Percentiles rank a stretch among this genome's conserved stretches.
Conservation (phyloP, 2,329 filamentous ascomycete species). For the Plenodomus tracheiphilus region DNA sequence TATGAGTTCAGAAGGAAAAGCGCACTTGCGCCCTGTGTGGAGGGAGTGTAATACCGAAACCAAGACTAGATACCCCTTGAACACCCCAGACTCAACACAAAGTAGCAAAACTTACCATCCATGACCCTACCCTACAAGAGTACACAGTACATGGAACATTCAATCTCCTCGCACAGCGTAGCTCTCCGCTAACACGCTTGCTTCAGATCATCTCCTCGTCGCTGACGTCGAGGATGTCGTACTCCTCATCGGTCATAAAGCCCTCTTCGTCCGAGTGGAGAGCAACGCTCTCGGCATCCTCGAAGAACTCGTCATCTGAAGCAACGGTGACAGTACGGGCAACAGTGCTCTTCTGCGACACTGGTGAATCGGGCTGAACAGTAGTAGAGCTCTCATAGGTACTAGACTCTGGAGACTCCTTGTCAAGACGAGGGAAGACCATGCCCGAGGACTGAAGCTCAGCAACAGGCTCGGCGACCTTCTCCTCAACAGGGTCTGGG, state of each 20-base stretch:
- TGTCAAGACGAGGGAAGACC: conserved; percentile 96
- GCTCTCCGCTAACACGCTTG: neutral
- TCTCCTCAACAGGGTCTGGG: conserved; percentile 25
- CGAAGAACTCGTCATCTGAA: conserved; percentile 57
- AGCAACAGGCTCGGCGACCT: conserved; percentile 9
- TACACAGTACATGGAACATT: neutral
- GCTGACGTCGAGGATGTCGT: conserved; percentile 93
- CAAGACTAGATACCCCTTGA: neutral
- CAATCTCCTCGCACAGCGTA: neutral
- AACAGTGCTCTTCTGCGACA: conserved; percentile 32
- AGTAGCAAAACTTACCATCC: neutral
- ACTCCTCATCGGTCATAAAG: conserved; percentile 96
- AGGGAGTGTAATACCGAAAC: neutral
- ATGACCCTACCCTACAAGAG: no score
- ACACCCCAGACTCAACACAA: neutral
- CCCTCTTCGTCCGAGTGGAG: conserved; percentile 65
- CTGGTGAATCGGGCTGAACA: conserved; percentile 27
- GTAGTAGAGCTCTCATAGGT: conserved; percentile 64
- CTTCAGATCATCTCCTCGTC: conserved; percentile 68
- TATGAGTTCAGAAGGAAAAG: neutral
- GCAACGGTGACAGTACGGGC: conserved; percentile 41
- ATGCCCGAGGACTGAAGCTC: conserved; percentile 60
- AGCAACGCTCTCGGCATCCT: conserved; percentile 63
- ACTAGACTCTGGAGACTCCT: conserved; percentile 84
- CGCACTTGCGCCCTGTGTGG: neutral